Evolutionary conservation across 1,284 basidiomycete genomes (phyloP), one percentile per base, ranked within the genome.

Genomic region (Ustilago loliicola): DNA sequence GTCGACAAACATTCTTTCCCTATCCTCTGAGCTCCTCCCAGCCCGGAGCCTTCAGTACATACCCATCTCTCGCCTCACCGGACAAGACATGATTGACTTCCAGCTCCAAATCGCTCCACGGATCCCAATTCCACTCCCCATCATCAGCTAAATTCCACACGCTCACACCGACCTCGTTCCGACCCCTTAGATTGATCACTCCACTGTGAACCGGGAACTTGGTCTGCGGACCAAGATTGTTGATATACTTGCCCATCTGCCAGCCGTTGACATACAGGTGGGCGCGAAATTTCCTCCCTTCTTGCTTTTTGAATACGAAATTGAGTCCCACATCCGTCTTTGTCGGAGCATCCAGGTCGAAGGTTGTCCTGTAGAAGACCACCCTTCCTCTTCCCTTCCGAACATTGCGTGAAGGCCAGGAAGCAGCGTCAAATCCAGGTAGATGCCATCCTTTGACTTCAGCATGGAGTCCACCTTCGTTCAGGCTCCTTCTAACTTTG

Each of bases 401-500:
- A 5, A 3, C 87, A 11, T 92, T 13, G 90, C 87, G 54, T 91
- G 89, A 5, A 81, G 55, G 81, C 93, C 93, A 94, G 9, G 84
- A 82, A 1, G 90, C 89, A 2, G 89, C 90, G 64, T 92, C 88
- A 84, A 91, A 93, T 11, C 90, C 90, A 1, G 93, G 93, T 3
- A 94, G 89, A 85, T 94, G 93, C 93, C 93, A 94, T 15, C 93
- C 93, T 69, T 89, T 79, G 40, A 93, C 90, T 83, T 94, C 93
- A 29, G 91, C 92, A 65, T 90, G 92, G 9, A 93, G 88, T 4
- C 93, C 93, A 17, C 93, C 93, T 87, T 94, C 93, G 76, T 94
- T 94, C 56, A 93, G 87, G 17, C 93, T 80, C 50, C 91, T 91
- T 38, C 93, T 89, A 10, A 89, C 88, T 85, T 90, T 91, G 85